Evolutionary conservation across 2,329 filamentous ascomycete genomes (phyloP).

Genomic region (Dothistroma pini): DNA sequence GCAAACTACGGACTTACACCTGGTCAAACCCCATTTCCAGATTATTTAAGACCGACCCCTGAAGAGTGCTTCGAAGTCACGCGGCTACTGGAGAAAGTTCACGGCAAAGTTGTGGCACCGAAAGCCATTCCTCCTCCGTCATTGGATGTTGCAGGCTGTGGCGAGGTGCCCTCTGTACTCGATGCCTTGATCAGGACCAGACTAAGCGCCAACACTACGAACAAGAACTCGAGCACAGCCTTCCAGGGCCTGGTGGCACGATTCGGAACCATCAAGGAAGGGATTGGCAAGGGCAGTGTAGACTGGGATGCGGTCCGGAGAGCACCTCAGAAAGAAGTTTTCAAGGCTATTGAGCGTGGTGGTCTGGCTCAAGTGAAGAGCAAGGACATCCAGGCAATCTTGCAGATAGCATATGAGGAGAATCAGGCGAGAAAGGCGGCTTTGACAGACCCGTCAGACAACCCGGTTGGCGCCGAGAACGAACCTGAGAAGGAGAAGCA

Average conservation of each 20-base stretch:
- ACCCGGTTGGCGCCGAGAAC: conserved; percentile 41
- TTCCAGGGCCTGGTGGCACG: conserved; percentile 61
- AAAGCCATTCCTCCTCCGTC: conserved; percentile 67
- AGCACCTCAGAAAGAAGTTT: conserved; percentile 59
- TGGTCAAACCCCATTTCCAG: conserved; percentile 62
- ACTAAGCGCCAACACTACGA: conserved; percentile 59
- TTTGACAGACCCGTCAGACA: conserved; percentile 39
- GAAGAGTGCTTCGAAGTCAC: conserved; percentile 69
- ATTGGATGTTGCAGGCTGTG: conserved; percentile 66
- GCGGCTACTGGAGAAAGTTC: conserved; percentile 59
- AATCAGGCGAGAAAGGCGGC: conserved; percentile 57
- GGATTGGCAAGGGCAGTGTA: conserved; percentile 67
- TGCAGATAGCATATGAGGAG: conserved; percentile 68
- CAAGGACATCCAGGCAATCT: conserved; percentile 67
- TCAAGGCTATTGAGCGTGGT: conserved; percentile 64
- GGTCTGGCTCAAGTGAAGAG: conserved; percentile 70
- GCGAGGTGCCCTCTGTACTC: conserved; percentile 62
- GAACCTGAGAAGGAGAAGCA: conserved; percentile 51
- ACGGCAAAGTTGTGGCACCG: conserved; percentile 63
- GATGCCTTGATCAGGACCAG: conserved; percentile 62
- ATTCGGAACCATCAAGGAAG: conserved; percentile 61
- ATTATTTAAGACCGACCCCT: conserved; percentile 60
- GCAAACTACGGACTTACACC: conserved; percentile 46
- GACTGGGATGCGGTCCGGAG: conserved; percentile 69
- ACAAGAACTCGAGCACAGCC: conserved; percentile 60